Evolutionary conservation across 345 rosid species (phyloP).

Genomic region (Tarenaya hassleriana): DNA sequence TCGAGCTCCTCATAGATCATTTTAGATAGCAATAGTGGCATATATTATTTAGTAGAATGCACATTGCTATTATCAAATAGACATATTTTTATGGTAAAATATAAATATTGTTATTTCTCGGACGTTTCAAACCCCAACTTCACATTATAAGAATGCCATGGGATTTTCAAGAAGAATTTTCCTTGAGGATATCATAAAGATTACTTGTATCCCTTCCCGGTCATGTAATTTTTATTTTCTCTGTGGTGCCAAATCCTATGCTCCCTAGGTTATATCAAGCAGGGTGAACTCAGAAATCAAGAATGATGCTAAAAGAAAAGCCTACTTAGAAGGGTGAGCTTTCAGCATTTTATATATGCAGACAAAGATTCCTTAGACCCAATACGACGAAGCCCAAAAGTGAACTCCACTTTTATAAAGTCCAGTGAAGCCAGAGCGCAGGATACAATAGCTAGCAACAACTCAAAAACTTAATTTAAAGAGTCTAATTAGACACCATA

Average conservation of each 20-base stretch:
- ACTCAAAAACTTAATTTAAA: slow-evolving; percentile 4
- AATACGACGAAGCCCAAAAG: slow-evolving; percentile 23
- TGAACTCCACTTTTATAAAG: slow-evolving; percentile 14
- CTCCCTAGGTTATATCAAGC: no score
- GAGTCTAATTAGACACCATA: slow-evolving; percentile 13
- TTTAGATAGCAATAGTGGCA: slow-evolving; percentile 12
- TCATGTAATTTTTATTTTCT: no score
- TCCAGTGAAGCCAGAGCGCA: slow-evolving; percentile 19
- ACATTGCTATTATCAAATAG: slow-evolving; percentile 5
- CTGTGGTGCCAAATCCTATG: no score
- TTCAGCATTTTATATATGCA: background rate
- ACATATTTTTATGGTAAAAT: no score
- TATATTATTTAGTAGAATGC: slow-evolving; percentile 7
- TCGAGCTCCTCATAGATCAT: slow-evolving; percentile 10
- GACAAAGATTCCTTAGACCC: slow-evolving; percentile 12
- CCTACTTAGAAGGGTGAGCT: no score
- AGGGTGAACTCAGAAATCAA: no score
- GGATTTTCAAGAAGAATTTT: background rate
- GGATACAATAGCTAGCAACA: slow-evolving; percentile 11
- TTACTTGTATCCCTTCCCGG: slow-evolving; percentile 3
- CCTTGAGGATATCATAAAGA: slow-evolving; percentile 9
- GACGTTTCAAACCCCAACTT: background rate
- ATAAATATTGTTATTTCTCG: background rate
- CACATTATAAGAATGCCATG: background rate
- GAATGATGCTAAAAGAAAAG: no score